Evolutionary conservation across 139 green algal species (phyloP).

Genomic region (Tetradesmus lagerheimii): DNA sequence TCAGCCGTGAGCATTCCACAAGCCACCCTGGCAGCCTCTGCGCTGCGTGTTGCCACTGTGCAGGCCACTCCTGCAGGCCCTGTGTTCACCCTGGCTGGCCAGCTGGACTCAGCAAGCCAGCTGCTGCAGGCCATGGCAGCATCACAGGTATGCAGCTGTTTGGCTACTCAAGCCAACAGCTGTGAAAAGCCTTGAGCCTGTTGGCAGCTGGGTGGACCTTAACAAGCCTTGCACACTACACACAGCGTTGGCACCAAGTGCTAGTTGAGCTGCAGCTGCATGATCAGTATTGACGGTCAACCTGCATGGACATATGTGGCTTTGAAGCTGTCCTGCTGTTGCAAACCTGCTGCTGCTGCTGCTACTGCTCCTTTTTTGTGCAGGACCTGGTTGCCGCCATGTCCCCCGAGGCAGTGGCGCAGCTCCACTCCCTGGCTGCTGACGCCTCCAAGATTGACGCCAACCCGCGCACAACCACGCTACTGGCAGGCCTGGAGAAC

Average conservation of each 20-base stretch:
- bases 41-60: slow-evolving; percentile 17
- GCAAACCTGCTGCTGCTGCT: not conserved
- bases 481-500: not conserved
- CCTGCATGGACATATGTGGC: not conserved
- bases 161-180: too few species aligned
- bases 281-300: too few species aligned
- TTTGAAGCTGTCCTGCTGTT: too few species aligned
- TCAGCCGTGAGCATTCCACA: not conserved
- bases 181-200: too few species aligned
- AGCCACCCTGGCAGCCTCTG: not conserved
- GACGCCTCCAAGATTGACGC: not conserved
- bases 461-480: not conserved
- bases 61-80: not conserved
- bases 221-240: too few species aligned
- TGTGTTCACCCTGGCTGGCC: slow-evolving; percentile 9
- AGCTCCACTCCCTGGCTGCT: not conserved
- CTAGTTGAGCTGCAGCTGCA: too few species aligned
- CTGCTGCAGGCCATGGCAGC: slow-evolving; percentile 10
- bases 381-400: not conserved
- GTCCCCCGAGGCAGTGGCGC: not conserved
- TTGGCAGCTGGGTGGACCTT: not conserved
- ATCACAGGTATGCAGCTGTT: not conserved
- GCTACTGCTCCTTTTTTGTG: not conserved
- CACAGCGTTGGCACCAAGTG: too few species aligned
- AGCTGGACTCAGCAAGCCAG: slow-evolving; percentile 2